Conservation (phyloP, 345 rosid species). For the Lenwebbia sp. region DNA sequence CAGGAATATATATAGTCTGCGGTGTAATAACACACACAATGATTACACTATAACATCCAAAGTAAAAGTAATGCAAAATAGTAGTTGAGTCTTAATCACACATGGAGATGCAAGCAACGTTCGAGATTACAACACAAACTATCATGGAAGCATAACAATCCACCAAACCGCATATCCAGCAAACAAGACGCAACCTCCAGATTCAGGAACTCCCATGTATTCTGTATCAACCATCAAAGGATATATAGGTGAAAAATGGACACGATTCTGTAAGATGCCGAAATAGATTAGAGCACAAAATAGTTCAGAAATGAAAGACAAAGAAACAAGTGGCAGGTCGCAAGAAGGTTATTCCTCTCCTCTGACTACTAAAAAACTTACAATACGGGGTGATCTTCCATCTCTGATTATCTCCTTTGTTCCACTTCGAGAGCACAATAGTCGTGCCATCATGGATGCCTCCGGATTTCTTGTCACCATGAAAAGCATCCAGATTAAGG, state of each 20-base stretch:
- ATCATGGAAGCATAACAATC: not conserved
- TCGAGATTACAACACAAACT: not conserved
- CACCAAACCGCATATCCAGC: not conserved
- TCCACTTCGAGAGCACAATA: constrained; percentile 77
- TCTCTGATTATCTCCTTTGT: constrained; percentile 72
- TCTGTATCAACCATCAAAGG: not conserved
- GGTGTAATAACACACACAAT: not conserved
- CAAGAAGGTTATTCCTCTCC: not conserved
- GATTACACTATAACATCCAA: not conserved
- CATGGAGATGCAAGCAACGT: not conserved
- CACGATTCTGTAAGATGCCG: not conserved
- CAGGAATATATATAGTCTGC: not conserved
- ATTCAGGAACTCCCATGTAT: not conserved
- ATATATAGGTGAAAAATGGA: not conserved
- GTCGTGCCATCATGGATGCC: constrained; percentile 67
- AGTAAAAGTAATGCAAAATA: not conserved
- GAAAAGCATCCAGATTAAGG: constrained; percentile 71
- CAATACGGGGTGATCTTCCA: constrained; percentile 45
- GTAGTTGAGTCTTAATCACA: not conserved
- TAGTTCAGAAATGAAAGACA: not conserved
- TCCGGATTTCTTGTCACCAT: constrained; percentile 60
- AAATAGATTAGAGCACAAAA: not conserved
- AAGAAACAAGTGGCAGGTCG: not conserved
- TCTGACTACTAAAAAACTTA: not conserved
- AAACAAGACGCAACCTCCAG: not conserved